Base-by-base conservation (phyloP, 306 rosid genomes). In the Oxytropis ochrocephala region DNA sequence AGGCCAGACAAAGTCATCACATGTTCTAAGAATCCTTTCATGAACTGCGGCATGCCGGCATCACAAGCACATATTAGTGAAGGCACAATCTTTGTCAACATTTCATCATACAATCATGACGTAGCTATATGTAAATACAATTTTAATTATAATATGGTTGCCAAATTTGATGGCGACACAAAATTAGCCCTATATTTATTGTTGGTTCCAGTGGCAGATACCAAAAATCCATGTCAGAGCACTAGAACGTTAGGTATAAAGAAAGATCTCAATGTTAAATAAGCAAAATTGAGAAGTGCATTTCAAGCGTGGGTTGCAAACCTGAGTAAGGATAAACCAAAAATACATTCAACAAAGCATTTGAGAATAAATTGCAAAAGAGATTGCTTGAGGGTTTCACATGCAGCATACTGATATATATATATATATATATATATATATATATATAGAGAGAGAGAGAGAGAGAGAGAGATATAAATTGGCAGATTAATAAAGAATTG, bases 1-100 rank as follows among this genome's bases (percentile, higher is more conserved):
- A 13, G 90, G 79, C 95, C 90, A 88, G 49, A 78, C 79, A 79
- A 88, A 88, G 75, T 91, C 92, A 21, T 90, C 97, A 9, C 73
- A 47, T 29, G 88, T 88, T 43, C 88, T 83, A 67, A 88, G 86
- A 65, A 73, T 72, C 74, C 82, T 84, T 64, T 90, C 95, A 24
- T 82, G 77, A 81, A 86, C 95, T 88, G 84, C 64, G 72, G 44
- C 62, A 57, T 68, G 86, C 82, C 64, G 72, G 44, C 62, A 57
- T 68, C 65, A 60, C 14, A 67, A 53, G 52, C 39, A 60, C 21
- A 19, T 42, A 16, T 8, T 51, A 35, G 36, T 21, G 7, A 24
- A 42, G 50, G 18, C 52, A 17, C 11, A 43, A 62, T 14, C 63
- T 52, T 49, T 6, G 18, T 70, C 53, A 64, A 65, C 53, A 62